These are phyloP conservation scores for Circinella umbellata DNA, from an alignment of 371 early-diverging fungal genomes.

Conservation along the genomic window DNA sequence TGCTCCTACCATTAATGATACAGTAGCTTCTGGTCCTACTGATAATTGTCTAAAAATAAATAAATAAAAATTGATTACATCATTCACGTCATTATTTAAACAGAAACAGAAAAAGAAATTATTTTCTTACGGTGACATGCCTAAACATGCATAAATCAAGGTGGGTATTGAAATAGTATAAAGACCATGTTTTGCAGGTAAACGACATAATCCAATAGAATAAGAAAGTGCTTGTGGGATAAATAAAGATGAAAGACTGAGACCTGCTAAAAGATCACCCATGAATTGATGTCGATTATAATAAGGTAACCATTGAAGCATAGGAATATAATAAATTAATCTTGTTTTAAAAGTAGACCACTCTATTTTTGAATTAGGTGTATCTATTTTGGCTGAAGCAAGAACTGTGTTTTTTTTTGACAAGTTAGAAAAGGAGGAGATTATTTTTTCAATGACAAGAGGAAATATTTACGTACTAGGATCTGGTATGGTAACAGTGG, in stretches of 20 bases:
- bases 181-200: conserved; percentile 84
- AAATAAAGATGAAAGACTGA: conserved; percentile 82
- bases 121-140: conserved; percentile 76
- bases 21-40: conserved; percentile 92
- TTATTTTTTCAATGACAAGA: not conserved
- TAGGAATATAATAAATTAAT: conserved; percentile 83
- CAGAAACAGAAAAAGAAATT: not conserved
- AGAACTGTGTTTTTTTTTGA: not conserved
- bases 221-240: conserved; percentile 90
- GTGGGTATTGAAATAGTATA: conserved; percentile 78
- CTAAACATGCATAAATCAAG: conserved; percentile 79
- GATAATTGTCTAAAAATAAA: conserved; percentile 66
- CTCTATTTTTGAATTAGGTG: conserved; percentile 4
- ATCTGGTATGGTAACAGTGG: too few species aligned
- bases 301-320: conserved; percentile 81
- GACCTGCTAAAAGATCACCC: conserved; percentile 76
- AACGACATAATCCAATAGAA: conserved; percentile 49
- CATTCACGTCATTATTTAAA: not conserved
- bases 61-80: too few species aligned
- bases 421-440: not conserved
- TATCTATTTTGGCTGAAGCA: conserved; percentile 6
- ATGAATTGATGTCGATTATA: conserved; percentile 55
- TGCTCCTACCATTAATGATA: conserved; percentile 88
- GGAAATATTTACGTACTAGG: too few species aligned
- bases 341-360: conserved; percentile 45